Percentiles rank a stretch among this genome's conserved stretches.
These are phyloP conservation scores for Trichophyton schoenleinii DNA, from an alignment of 2,329 filamentous ascomycete genomes.

Conservation along the genomic window DNA sequence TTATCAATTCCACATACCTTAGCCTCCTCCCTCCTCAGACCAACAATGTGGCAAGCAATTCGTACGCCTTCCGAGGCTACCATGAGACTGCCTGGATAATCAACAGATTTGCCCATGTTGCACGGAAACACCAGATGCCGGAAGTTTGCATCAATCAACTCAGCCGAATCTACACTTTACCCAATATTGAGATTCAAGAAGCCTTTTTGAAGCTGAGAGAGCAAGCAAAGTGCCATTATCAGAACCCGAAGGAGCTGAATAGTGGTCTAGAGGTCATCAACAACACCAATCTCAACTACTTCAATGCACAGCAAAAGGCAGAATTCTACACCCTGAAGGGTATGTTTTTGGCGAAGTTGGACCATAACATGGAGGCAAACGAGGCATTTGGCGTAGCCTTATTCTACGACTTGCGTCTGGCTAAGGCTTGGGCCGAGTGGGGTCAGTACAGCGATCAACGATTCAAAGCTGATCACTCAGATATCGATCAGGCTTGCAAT, in stretches of 20 bases:
- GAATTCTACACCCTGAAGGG: constrained; percentile 99
- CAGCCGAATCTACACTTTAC: constrained; percentile 93
- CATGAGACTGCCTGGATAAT: constrained; percentile 99
- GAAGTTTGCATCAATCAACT: constrained; percentile 97
- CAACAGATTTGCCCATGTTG: constrained; percentile 95
- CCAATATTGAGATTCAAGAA: constrained; percentile 99
- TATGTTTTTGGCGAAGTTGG: constrained; percentile 94
- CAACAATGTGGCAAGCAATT: constrained; percentile 74
- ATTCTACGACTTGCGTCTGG: constrained; percentile 88
- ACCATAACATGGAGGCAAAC: constrained; percentile 81
- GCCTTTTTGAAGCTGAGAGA: constrained; percentile 97
- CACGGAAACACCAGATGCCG: constrained; percentile 87
- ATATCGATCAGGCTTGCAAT: constrained; percentile 74
- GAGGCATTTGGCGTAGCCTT: constrained; percentile 88
- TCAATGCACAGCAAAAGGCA: constrained; percentile 87
- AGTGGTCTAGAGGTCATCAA: constrained; percentile 97
- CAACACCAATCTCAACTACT: constrained; percentile 98
- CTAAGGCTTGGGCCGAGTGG: constrained; percentile 99
- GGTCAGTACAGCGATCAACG: constrained; percentile 94
- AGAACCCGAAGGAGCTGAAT: constrained; percentile 82
- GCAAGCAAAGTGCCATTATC: constrained; percentile 97
- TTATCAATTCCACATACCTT: constrained; percentile 92
- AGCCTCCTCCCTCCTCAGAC: constrained; percentile 67
- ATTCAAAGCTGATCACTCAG: constrained; percentile 79
- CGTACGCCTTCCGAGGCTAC: constrained; percentile 91